Conservation (phyloP, 108 stramenopile species). For the Seminavis robusta region DNA sequence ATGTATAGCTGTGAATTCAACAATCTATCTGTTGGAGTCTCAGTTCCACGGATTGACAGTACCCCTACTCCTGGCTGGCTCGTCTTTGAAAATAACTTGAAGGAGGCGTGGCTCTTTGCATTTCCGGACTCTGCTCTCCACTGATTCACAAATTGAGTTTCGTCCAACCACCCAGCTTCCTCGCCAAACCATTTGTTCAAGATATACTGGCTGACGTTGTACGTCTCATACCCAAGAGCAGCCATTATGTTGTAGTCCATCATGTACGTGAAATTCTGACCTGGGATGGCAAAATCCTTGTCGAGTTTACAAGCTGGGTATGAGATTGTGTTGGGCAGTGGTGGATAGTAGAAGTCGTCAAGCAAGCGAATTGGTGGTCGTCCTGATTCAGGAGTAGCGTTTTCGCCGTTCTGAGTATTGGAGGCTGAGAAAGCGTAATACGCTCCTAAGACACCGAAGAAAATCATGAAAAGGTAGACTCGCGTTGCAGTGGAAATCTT, state of each 20-base stretch:
- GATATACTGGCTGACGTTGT: slow-evolving; percentile 26
- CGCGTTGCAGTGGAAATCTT: no score
- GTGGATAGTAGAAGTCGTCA: slow-evolving; percentile 16
- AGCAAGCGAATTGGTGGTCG: background rate
- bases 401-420: no score
- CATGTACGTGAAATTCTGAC: slow-evolving; percentile 20
- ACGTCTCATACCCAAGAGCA: slow-evolving; percentile 15
- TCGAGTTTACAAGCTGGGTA: slow-evolving; percentile 21
- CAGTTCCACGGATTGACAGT: slow-evolving; percentile 55
- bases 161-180: slow-evolving; percentile 25
- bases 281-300: slow-evolving; percentile 5
- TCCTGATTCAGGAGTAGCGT: no score
- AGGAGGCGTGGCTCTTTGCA: slow-evolving; percentile 20
- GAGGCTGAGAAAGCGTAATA: no score
- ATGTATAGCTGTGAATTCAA: slow-evolving; percentile 57
- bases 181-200: slow-evolving; percentile 51
- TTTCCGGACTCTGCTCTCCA: slow-evolving; percentile 25
- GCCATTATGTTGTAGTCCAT: slow-evolving; percentile 38
- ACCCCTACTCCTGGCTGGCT: slow-evolving; percentile 13
- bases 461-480: no score
- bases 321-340: slow-evolving; percentile 3
- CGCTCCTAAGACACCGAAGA: no score
- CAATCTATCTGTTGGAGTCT: slow-evolving; percentile 42
- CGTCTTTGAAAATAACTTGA: slow-evolving; percentile 42
- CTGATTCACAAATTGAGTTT: slow-evolving; percentile 37